Base-by-base conservation (phyloP, 345 rosid genomes). In the Barbarea vulgaris region DNA sequence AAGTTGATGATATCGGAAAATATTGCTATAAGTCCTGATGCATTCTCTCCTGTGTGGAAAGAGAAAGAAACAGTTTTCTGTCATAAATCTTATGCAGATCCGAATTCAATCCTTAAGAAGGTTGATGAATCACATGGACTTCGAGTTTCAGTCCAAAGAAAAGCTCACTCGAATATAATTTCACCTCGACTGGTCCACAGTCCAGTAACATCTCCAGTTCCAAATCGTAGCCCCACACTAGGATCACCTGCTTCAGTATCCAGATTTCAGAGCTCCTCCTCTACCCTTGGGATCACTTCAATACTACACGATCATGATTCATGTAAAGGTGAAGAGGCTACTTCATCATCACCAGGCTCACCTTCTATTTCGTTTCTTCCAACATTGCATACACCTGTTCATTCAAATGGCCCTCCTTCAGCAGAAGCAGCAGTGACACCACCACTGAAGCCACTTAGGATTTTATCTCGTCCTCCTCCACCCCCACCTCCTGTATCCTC, bases 241-340 rank as follows among this genome's bases (percentile, higher is more conserved):
- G 90, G 83, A 34, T 90, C 84, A 31, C 83, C 86, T 5, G 73
- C 69, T 34, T 64, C 88, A 33, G 21, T 77, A 53, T 82, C 87
- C 30, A 86, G 89, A 75, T 88, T 77, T 76, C 86, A 82, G 67
- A 81, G 84, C 70, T 79, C 88, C 21, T 81, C 88, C 15, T 82
- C 88, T 34, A 67, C 47, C 56, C 79, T 89, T 64, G 97, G 97
- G 70, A 91, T 91, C 80, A 85, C 96, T 42, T 86, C 97, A 72
- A 75, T 89, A 75, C 84, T 91, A 82, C 88, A 86, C 12, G 93
- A 91, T 84, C 88, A 87, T 79, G 81, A 58, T 75, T 28, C 69
- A 72, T 81, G 81, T 74, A 77, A 69, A 60, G 81, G 71, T 53
- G 87, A 82, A 74, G 88, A 84, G 77, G 69, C 56, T 22, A 55